Conservation (phyloP, 495 filamentous ascomycete species). For the Copromyces sp. region DNA sequence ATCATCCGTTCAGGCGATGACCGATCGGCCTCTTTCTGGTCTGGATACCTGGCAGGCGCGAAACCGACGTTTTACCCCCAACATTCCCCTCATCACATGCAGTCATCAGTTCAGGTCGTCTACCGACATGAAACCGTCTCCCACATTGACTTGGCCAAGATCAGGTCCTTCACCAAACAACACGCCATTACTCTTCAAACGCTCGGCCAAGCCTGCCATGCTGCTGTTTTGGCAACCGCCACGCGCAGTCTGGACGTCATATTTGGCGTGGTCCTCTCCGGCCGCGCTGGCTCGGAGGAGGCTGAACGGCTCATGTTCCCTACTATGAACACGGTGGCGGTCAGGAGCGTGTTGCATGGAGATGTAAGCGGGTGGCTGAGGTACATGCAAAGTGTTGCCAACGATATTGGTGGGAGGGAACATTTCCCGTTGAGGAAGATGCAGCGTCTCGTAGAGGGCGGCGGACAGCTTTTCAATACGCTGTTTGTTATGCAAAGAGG, state of each 20-base stretch:
- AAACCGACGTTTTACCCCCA: constrained; percentile 19
- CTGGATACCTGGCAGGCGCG: constrained; percentile 41
- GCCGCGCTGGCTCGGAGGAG: constrained; percentile 45
- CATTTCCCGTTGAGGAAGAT: constrained; percentile 57
- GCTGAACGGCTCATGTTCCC: constrained; percentile 57
- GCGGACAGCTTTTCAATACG: constrained; percentile 48
- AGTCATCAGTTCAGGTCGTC: too few relatives aligned
- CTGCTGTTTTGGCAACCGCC: constrained; percentile 47
- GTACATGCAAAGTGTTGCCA: constrained; percentile 54
- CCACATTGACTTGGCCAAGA: constrained; percentile 12
- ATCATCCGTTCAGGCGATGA: constrained; percentile 25
- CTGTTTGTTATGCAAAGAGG: constrained; percentile 58
- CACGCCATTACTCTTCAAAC: constrained; percentile 53
- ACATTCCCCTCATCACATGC: constrained; percentile 16
- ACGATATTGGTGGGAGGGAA: constrained; percentile 44
- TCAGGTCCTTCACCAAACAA: constrained; percentile 45
- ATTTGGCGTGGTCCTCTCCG: constrained; percentile 64
- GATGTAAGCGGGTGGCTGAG: constrained; percentile 46
- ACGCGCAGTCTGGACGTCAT: constrained; percentile 49
- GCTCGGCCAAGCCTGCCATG: constrained; percentile 56
- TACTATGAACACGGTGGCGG: constrained; percentile 65
- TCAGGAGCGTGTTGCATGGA: constrained; percentile 56
- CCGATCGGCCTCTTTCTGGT: constrained; percentile 49
- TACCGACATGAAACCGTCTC: constrained; percentile 42
- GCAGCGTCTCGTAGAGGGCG: constrained; percentile 31